These are phyloP conservation scores for Gaertneriomyces semiglobifer DNA, from an alignment of 192 early-diverging fungal genomes.

Conservation along the genomic window DNA sequence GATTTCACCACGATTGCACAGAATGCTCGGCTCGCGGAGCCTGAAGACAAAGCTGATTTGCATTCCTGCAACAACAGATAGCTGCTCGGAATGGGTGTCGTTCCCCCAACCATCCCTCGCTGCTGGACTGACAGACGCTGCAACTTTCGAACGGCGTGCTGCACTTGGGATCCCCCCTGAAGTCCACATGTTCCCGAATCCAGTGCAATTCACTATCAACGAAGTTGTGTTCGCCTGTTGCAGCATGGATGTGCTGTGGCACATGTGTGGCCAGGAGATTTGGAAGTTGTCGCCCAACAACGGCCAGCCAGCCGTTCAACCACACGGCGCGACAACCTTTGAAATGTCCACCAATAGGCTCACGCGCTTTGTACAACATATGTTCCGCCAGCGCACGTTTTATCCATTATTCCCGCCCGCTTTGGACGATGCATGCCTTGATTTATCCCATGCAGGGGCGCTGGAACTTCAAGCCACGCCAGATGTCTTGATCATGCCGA, in stretches of 20 bases:
- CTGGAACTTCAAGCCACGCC: slow-evolving; percentile 64
- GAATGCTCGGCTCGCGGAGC: slow-evolving; percentile 35
- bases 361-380: slow-evolving; percentile 66
- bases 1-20: slow-evolving; percentile 56
- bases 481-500: slow-evolving; percentile 79
- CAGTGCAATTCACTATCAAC: slow-evolving; percentile 78
- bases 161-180: slow-evolving; percentile 26
- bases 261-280: slow-evolving; percentile 65
- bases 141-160: slow-evolving; percentile 23
- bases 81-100: slow-evolving; percentile 65
- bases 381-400: slow-evolving; percentile 77
- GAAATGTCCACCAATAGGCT: slow-evolving; percentile 61
- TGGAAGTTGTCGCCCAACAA: slow-evolving; percentile 1
- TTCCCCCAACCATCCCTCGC: slow-evolving; percentile 84
- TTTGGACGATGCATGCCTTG: slow-evolving; percentile 33
- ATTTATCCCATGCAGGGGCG: slow-evolving; percentile 34
- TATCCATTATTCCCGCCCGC: slow-evolving; percentile 80
- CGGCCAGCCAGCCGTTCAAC: background rate
- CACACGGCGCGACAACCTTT: background rate
- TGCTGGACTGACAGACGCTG: slow-evolving; percentile 22
- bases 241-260: slow-evolving; percentile 72
- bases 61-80: slow-evolving; percentile 75
- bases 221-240: slow-evolving; percentile 75
- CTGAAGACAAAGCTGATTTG: slow-evolving; percentile 44
- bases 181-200: slow-evolving; percentile 65